Evolutionary conservation across 345 rosid species (phyloP), one percentile per base, ranked within the genome.

Genomic region (Alliaria petiolata): DNA sequence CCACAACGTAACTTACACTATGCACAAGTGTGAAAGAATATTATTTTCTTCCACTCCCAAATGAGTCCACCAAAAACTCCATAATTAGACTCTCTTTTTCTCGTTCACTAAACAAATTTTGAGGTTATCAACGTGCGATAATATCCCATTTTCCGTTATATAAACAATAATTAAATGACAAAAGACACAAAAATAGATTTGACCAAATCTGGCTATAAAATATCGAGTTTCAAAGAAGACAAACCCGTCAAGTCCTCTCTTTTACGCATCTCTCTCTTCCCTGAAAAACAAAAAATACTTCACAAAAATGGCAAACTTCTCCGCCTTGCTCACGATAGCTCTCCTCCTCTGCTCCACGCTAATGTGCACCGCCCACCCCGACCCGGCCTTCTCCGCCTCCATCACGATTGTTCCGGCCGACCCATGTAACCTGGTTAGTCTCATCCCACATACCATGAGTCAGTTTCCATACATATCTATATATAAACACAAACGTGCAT

Each of bases 291-390:
- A 15, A 8, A 73, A 14, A 49, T 2, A 35, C 16, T 58, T 60
- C 57, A 35, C 28, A 53, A 53, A 40, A 34, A 75, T 75, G 79
- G 63, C 74, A 52, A 75, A 68, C 2, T 16, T 68, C 28, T 61
- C 74, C 5, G 58, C 69, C 20, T 3, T 75, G 25, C 74, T 75
- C 35, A 68, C 49, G 43, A 61, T 75, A 44, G 62, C 79, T 44
- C 57, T 75, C 44, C 64, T 75, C 69, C 69, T 75, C 43, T 52
- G 74, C 57, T 61, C 74, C 64, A 60, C 19, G 51, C 51, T 75
- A 54, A 68, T 75, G 44, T 68, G 74, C 69, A 52, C 64, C 1
- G 57, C 79, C 28, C 79, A 74, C 3, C 74, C 74, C 16, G 58
- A 44, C 16, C 69, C 50, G 38, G 4, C 57, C 56, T 26, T 67